These are phyloP conservation scores for Zymoseptoria crescenta DNA, from an alignment of 2,329 filamentous ascomycete genomes.

Conservation along the genomic window DNA sequence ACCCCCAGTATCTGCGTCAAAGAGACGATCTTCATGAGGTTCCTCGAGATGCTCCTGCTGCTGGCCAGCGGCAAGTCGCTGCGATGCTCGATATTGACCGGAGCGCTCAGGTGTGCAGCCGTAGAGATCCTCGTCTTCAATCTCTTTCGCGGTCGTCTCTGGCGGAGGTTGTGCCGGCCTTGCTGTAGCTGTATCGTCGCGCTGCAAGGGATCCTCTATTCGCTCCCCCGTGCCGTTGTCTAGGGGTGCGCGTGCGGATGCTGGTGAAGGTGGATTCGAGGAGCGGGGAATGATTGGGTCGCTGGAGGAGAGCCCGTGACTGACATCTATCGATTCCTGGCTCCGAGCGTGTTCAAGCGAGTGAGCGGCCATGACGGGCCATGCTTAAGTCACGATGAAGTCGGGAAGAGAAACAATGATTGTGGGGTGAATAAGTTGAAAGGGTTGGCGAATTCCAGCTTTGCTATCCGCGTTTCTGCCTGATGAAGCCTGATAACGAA, in stretches of 20 bases:
- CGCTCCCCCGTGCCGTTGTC: conserved; percentile 1
- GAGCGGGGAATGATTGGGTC: conserved; percentile 3
- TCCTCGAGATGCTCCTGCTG: neutral
- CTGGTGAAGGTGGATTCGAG: neutral
- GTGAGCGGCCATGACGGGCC: conserved; percentile 11
- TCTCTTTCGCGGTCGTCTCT: neutral
- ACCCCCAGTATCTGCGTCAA: neutral
- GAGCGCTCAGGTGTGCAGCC: conserved; percentile 12
- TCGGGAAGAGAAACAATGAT: neutral
- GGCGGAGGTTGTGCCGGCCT: neutral
- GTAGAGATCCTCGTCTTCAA: conserved; percentile 9
- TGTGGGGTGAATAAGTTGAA: neutral
- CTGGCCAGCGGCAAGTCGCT: neutral
- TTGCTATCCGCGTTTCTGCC: neutral
- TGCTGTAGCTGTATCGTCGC: neutral
- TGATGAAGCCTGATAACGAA: neutral
- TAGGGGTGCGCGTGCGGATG: neutral
- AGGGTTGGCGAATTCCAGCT: neutral
- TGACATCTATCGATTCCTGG: conserved; percentile 17
- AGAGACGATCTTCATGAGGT: neutral
- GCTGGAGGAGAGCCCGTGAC: conserved; percentile 8
- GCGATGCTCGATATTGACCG: neutral
- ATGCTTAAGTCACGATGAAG: neutral
- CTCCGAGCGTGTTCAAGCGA: conserved; percentile 7
- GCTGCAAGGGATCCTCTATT: conserved; percentile 1